These are phyloP conservation scores for Calonectria fujianensis DNA, from an alignment of 2,329 filamentous ascomycete species.

Conservation along the genomic window DNA sequence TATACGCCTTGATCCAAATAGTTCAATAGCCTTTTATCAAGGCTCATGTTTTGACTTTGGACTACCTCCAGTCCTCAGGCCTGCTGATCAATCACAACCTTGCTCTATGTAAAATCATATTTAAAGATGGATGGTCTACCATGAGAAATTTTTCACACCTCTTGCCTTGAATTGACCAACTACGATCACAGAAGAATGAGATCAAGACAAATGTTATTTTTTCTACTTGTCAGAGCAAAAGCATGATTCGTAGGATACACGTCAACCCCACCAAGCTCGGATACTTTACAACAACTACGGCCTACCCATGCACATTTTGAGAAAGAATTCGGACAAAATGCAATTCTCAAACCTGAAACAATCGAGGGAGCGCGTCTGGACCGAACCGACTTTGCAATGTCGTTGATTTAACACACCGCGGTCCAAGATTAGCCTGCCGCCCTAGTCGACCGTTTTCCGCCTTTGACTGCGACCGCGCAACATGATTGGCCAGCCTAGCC, in stretches of 20 bases:
- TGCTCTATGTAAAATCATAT: too few relatives aligned
- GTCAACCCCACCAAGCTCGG: neutral
- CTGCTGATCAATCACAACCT: too few relatives aligned
- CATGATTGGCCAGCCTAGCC: slow-evolving; percentile 33
- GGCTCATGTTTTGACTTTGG: too few relatives aligned
- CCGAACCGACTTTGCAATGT: neutral
- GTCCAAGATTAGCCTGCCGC: neutral
- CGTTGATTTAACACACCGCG: neutral
- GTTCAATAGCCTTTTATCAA: too few relatives aligned
- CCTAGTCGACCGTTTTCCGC: neutral
- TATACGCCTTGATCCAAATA: too few relatives aligned
- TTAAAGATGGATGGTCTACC: neutral
- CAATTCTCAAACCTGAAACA: neutral
- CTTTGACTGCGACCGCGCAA: neutral
- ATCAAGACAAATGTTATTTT: too few relatives aligned
- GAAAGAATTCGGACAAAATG: neutral
- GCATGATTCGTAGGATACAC: neutral
- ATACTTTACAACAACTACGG: neutral
- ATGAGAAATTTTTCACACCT: too few relatives aligned
- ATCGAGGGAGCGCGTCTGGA: neutral
- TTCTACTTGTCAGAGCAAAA: too few relatives aligned
- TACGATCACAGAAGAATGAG: too few relatives aligned
- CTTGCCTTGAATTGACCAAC: too few relatives aligned
- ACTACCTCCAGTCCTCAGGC: too few relatives aligned
- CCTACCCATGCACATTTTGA: neutral